Evolutionary conservation across 352 stramenopile species (phyloP), one percentile per base, ranked within the genome.

Genomic region (Pythium brassicae): DNA sequence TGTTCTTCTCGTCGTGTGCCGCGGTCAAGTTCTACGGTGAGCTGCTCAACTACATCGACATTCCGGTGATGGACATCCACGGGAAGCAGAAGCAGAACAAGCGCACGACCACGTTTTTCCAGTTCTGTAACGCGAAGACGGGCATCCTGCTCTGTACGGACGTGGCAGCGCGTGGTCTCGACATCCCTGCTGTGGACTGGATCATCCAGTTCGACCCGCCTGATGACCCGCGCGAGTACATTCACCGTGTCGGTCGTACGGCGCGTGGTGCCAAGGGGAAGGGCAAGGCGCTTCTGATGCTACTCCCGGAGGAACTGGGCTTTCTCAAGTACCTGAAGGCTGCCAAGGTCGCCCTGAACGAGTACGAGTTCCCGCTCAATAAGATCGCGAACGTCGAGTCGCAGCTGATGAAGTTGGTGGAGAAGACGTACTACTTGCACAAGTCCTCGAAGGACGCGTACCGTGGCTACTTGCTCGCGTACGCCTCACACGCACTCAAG

Each of bases 401-500:
- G 46, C 97, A 99, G 71, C 76, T 99, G 12, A 95, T 98, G 72
- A 94, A 97, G 57, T 83, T 99, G 8, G 96, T 99, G 53, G 94
- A 98, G 69, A 99, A 98, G 78, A 99, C 98, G 70, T 99, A 99
- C 78, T 99, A 99, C 66, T 73, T 99, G 46, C 97, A 99, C 81
- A 97, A 97, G 61, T 96, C 90, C 4, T 96, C 96, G 20, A 93
- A 97, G 62, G 97, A 99, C 66, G 97, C 96, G 0, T 99, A 99
- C 72, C 78, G 96, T 48, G 96, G 88, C 47, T 99, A 99, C 72
- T 69, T 99, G 49, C 63, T 99, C 17, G 92, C 96, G 15, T 99
- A 99, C 78, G 94, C 96, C 3, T 98, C 89, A 51, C 97, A 99
- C 74, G 95, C 89, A 27, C 86, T 98, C 66, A 98, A 99, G 68